Base-by-base conservation (phyloP, 75 land plant species). In the Picea glauca region DNA sequence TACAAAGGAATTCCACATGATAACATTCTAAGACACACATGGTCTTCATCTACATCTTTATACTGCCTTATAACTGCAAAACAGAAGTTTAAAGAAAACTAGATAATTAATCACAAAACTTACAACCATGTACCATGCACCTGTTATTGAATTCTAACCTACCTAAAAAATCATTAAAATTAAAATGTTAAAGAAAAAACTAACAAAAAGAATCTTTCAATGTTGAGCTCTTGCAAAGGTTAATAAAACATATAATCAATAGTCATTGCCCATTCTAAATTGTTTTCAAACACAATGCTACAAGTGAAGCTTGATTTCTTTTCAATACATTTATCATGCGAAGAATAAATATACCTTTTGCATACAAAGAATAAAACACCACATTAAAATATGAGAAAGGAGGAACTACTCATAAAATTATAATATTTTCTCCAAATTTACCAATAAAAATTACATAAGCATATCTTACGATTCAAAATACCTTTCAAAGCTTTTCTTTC, bases 1-100 rank as follows among this genome's bases (percentile, higher is more conserved):
- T 90, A 61, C 79, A 96, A 81, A 3, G 98, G 92, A 57, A 96
- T 92, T 43, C 90, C 94, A 68, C 85, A 80, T 35, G 79, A 60
- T 46, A 96, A 84, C 99, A 96, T 96, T 75, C 83, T 80, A 15
- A 79, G 21, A 33, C 86, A 46, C 1, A 77, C 78, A 60, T 82
- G 77, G 40, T 54, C 75, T 18, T 83, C 84, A 81, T 84, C 93
- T 78, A 83, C 76, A 3, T 83, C 79, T 20, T 74, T 81, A 64
- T 76, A 60, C 2, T 63, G 74, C 32, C 77, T 31, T 26, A 88
- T 46, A 79, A 80, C 93, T 91, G 85, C 68, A 73, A 54, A 7
- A 12, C 11, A 62, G 26, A 68, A 66, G 43, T 13, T 33, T 61
- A 26, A 2, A 54, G 40, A 21, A 3, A 67, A 21, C 23, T 78